Evolutionary conservation across 495 filamentous ascomycete species (phyloP).

Genomic region (Corynascus novoguineensis): DNA sequence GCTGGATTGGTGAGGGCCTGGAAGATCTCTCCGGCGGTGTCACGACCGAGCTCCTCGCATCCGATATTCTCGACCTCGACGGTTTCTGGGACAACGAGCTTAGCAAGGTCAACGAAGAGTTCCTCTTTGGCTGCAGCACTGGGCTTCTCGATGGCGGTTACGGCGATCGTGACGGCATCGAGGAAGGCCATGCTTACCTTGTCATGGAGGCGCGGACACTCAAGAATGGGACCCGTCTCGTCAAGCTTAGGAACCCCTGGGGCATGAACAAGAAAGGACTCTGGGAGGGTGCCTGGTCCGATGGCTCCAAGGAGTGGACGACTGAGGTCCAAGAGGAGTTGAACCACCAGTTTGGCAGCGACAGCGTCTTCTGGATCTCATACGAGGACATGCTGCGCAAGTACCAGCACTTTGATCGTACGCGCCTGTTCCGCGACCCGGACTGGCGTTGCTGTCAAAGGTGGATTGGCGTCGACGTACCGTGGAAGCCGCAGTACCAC

Average conservation of each 20-base stretch:
- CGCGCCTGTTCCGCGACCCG: constrained; percentile 70
- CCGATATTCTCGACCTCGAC: constrained; percentile 84
- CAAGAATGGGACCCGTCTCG: constrained; percentile 42
- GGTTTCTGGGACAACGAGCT: constrained; percentile 87
- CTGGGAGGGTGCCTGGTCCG: constrained; percentile 82
- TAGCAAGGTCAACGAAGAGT: constrained; percentile 79
- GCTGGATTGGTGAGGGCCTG: constrained; percentile 82
- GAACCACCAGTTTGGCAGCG: constrained; percentile 84
- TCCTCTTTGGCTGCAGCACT: constrained; percentile 80
- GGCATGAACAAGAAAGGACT: constrained; percentile 61
- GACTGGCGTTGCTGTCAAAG: constrained; percentile 82
- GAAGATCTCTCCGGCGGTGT: constrained; percentile 94
- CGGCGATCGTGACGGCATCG: constrained; percentile 66
- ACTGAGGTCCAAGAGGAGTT: constrained; percentile 76
- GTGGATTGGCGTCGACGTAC: constrained; percentile 82
- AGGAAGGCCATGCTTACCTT: constrained; percentile 80
- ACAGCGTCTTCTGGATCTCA: constrained; percentile 67
- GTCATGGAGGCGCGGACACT: constrained; percentile 69
- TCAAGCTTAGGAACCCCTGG: constrained; percentile 73
- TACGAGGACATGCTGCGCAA: constrained; percentile 82
- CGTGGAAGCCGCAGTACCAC: constrained; percentile 83
- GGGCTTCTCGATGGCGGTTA: constrained; percentile 60
- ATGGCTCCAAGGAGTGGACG: constrained; percentile 94
- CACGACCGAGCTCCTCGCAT: constrained; percentile 74
- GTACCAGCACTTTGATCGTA: constrained; percentile 82